Percentiles rank a stretch among this genome's conserved stretches.
phyloP scores from a whole-genome alignment of 2,329 filamentous ascomycete species.

The Grosmannia serpens region DNA sequence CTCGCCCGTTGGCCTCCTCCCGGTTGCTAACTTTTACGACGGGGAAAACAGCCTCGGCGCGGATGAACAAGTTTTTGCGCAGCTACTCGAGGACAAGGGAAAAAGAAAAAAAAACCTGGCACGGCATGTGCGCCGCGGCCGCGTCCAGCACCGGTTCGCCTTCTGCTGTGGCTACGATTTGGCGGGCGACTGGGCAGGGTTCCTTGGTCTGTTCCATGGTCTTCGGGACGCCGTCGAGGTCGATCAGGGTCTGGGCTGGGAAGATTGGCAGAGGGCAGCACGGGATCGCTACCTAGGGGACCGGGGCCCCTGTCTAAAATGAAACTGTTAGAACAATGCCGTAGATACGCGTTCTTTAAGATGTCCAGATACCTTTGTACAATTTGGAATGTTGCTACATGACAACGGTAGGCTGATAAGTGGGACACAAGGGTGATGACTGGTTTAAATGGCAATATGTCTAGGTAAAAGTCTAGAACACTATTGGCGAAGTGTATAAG shows the following conservation, averaged over 20 bases:
- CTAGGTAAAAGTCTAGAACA: too few relatives aligned
- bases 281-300: neutral
- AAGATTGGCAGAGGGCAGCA: neutral
- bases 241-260: neutral
- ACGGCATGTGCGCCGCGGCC: neutral
- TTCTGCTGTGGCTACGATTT: slow-evolving; percentile 1
- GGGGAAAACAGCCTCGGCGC: slow-evolving; percentile 22
- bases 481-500: too few relatives aligned
- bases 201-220: neutral
- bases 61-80: slow-evolving; percentile 22
- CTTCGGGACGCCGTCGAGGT: neutral
- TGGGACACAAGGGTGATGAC: too few relatives aligned
- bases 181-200: neutral
- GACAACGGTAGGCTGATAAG: too few relatives aligned
- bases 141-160: neutral
- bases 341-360: too few relatives aligned
- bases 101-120: neutral
- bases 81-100: neutral
- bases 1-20: slow-evolving; percentile 27
- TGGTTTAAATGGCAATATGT: too few relatives aligned
- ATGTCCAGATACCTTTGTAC: too few relatives aligned
- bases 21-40: slow-evolving; percentile 28
- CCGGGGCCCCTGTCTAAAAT: too few relatives aligned
- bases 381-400: too few relatives aligned
- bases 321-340: too few relatives aligned